Base-by-base conservation (phyloP, 768 basidiomycete genomes). In the Agaricus sinodeliciosus region DNA sequence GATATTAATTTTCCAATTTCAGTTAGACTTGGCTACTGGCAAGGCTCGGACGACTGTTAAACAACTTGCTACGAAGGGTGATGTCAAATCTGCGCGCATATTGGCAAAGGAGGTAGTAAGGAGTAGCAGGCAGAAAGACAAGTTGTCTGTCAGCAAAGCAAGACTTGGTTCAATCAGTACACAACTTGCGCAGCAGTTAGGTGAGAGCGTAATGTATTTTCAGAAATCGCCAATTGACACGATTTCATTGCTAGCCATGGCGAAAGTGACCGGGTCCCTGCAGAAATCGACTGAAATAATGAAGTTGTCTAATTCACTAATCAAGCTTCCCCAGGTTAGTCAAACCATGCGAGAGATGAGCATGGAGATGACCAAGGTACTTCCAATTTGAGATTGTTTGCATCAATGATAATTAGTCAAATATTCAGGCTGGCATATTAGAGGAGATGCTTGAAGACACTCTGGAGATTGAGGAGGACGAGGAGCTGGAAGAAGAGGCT, bases 251-350 rank as follows among this genome's bases (percentile, higher is more conserved):
- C 26, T 59, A 98, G 96, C 96, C 0, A 89, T 97, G 87, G 69
- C 85, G 57, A 99, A 98, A 72, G 91, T 98, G 37, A 97, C 96
- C 8, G 96, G 96, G n/a, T 82, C 94, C 5, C 73, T 99, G 56
- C 95, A 97, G 70, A 96, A 94, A 69, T 96, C 94, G 6, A 94
- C 95, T 1, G 94, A 98, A 67, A 97, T 98, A 56, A 98, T 99
- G 94, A 98, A 89, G 70, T 76, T 94, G 39, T 94, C 94, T n/a
- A 98, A 95, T 70, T 72, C 86, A 25, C 78, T 98, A 43, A 74
- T 98, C 58, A 94, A 85, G 62, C 76, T 99, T 13, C 96, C 96
- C 15, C 93, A 98, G 66, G 82, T 98, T 44, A 88, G 86, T 68
- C 85, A 83, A 57, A 80, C 82, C 0, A 99, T 99, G 96, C 81